phyloP scores from a whole-genome alignment of 208 protist genomes.

The Porcisia deanei region DNA sequence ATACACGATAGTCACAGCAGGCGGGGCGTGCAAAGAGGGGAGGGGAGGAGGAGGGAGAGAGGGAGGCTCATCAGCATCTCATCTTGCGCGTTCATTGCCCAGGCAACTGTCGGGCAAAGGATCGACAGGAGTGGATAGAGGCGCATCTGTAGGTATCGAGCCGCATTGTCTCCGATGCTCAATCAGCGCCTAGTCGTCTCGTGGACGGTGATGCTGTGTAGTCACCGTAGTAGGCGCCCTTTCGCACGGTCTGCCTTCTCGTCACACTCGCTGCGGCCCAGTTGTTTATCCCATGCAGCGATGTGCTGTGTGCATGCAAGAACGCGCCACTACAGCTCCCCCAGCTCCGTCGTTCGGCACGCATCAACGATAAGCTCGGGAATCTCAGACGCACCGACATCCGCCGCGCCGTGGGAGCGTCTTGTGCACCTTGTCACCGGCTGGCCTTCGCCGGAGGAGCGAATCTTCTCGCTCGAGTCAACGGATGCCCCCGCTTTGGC shows the following conservation, averaged over 20 bases:
- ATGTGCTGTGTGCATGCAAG: not conserved
- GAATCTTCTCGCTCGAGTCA: not conserved
- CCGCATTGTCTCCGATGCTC: not conserved
- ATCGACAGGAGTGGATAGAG: not conserved
- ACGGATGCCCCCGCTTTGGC: not conserved
- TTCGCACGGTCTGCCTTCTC: not conserved
- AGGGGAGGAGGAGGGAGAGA: not conserved
- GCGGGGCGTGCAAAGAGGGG: no score
- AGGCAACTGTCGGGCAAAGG: not conserved
- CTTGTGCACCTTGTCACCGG: constrained; percentile 2
- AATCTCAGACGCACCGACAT: not conserved
- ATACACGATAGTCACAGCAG: no score
- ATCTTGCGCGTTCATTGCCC: not conserved
- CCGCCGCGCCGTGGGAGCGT: not conserved
- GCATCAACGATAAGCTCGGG: not conserved
- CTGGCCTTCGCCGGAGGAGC: not conserved
- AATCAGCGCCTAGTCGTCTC: not conserved
- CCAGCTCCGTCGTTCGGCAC: not conserved
- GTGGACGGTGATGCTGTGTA: not conserved
- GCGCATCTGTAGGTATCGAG: not conserved
- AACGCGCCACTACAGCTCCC: not conserved
- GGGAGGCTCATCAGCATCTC: not conserved
- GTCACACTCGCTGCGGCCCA: not conserved
- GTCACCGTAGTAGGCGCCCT: not conserved
- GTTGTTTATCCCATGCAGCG: not conserved